phyloP scores from a whole-genome alignment of 2,329 filamentous ascomycete genomes.

The Akanthomyces dipterigenus region DNA sequence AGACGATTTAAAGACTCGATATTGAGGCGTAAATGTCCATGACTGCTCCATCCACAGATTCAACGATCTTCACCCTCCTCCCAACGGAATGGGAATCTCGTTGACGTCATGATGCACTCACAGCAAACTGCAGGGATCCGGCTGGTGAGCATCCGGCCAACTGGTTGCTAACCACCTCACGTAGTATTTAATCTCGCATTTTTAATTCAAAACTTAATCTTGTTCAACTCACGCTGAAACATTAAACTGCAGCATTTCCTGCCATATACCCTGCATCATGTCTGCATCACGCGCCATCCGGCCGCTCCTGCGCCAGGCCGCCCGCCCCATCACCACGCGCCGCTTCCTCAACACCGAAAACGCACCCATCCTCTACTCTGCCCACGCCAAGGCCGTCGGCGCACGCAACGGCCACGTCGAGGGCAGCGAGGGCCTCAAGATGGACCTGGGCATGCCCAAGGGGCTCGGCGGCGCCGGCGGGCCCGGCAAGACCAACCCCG shows the following conservation, averaged over 20 bases:
- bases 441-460: conserved; percentile 37
- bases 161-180: not conserved
- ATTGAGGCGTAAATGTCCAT: not conserved
- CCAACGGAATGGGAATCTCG: not conserved
- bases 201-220: not conserved
- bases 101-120: conserved; percentile 8
- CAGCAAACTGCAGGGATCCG: not conserved
- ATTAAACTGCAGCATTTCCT: not conserved
- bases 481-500: conserved; percentile 36
- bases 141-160: not conserved
- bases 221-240: not conserved
- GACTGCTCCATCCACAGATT: not conserved
- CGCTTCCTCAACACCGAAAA: conserved; percentile 32
- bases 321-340: not conserved
- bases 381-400: conserved; percentile 30
- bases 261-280: not conserved
- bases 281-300: not conserved
- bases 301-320: not conserved
- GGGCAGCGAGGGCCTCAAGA: conserved; percentile 21
- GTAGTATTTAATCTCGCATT: not conserved
- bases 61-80: not conserved
- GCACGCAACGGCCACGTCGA: conserved; percentile 26
- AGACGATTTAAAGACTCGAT: not conserved
- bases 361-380: conserved; percentile 31
- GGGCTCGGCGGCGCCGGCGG: conserved; percentile 33